Conservation (phyloP, 345 rosid species). For the Corchorus capsularis region DNA sequence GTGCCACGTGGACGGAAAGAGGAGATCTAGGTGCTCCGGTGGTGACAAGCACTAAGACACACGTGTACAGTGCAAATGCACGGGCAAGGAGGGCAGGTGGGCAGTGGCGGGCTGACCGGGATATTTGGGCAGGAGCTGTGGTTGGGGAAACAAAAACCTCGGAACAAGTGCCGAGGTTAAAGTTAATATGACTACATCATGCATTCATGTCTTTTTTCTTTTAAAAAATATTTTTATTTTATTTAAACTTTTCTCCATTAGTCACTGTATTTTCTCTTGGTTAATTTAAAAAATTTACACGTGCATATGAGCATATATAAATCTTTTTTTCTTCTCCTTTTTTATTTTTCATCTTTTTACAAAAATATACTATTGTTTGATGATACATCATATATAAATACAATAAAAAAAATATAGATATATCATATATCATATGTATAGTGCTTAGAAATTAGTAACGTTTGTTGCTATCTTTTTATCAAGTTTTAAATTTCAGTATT, state of each 20-base stretch:
- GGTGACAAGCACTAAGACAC: constrained; percentile 25
- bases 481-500: too few relatives aligned
- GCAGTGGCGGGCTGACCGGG: constrained; percentile 31
- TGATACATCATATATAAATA: too few relatives aligned
- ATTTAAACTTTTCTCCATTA: neutral
- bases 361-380: too few relatives aligned
- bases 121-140: constrained; percentile 26
- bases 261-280: neutral
- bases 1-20: neutral
- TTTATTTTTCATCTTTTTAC: too few relatives aligned
- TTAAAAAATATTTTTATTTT: neutral
- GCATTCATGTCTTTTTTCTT: neutral
- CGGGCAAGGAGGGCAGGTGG: neutral
- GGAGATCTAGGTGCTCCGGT: neutral
- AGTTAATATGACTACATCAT: neutral
- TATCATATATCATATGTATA: too few relatives aligned
- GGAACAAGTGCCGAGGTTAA: constrained; percentile 28
- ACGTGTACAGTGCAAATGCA: constrained; percentile 38
- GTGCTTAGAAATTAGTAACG: too few relatives aligned
- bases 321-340: too few relatives aligned
- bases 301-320: too few relatives aligned
- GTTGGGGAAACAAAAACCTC: constrained; percentile 42
- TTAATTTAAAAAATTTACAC: neutral
- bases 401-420: too few relatives aligned
- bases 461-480: too few relatives aligned